A percentile compares a stretch with the other conserved stretches of the same genome.
These are phyloP conservation scores for Aplosporella prunicola DNA, from an alignment of 2,329 filamentous ascomycete genomes.

Conservation along the genomic window DNA sequence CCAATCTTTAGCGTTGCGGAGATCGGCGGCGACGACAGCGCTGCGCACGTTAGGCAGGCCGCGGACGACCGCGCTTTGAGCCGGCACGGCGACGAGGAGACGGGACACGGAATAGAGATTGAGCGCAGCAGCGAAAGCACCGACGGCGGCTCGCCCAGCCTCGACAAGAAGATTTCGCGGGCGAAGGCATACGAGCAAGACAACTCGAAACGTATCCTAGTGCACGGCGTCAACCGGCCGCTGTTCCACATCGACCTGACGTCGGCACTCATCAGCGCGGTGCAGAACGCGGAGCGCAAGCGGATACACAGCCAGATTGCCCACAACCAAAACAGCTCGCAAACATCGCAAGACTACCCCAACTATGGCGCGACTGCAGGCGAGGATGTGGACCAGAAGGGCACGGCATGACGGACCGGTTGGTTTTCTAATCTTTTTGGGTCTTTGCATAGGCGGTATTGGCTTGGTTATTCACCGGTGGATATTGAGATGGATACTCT, in stretches of 20 bases:
- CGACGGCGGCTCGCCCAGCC: conserved; percentile 10
- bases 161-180: conserved; percentile 23
- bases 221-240: conserved; percentile 80
- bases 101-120: conserved; percentile 3
- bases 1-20: conserved; percentile 94
- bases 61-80: conserved; percentile 23
- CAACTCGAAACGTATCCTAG: conserved; percentile 40
- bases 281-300: conserved; percentile 60
- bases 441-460: too few species aligned
- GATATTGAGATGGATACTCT: too few species aligned
- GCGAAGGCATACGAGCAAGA: conserved; percentile 17
- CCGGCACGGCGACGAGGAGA: conserved; percentile 6
- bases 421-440: too few species aligned
- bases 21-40: conserved; percentile 61
- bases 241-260: conserved; percentile 92
- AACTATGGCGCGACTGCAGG: too few species aligned
- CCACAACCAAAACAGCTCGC: too few species aligned
- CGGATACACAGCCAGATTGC: conserved; percentile 12
- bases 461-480: too few species aligned
- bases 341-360: too few species aligned
- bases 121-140: neutral
- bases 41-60: conserved; percentile 58
- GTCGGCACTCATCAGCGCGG: conserved; percentile 76
- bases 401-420: too few species aligned
- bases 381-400: too few species aligned